A percentile compares a stretch with the other conserved stretches of the same genome.
phyloP scores from a whole-genome alignment of 2,329 filamentous ascomycete species.

The Trichoderma sp. region DNA sequence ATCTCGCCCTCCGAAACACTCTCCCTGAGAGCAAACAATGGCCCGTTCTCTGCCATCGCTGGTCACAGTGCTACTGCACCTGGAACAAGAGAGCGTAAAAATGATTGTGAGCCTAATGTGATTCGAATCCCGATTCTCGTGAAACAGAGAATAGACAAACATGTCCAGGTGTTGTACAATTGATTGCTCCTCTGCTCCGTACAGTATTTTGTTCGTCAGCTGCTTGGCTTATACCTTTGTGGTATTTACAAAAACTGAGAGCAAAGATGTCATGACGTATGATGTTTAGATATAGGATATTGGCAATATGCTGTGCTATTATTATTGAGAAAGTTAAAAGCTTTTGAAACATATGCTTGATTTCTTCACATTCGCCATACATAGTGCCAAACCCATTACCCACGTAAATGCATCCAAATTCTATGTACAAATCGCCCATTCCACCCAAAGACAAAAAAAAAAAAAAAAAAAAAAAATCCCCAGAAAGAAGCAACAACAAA shows the following conservation, averaged over 20 bases:
- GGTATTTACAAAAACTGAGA: not conserved
- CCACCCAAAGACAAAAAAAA: not conserved
- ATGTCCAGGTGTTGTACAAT: not conserved
- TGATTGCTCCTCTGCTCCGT: not conserved
- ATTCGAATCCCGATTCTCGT: not conserved
- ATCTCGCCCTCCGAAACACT: not conserved
- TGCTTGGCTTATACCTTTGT: not conserved
- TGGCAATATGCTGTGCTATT: not conserved
- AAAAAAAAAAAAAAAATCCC: not conserved
- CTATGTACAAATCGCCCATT: not conserved
- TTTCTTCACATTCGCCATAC: not conserved
- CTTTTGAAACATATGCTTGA: not conserved
- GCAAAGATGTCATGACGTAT: not conserved
- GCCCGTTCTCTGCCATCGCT: not conserved
- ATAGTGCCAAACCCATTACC: not conserved
- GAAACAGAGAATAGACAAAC: not conserved
- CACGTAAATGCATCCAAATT: conserved; percentile 2
- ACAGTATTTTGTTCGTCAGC: not conserved
- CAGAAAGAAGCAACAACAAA: not conserved
- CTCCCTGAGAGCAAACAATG: not conserved
- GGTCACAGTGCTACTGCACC: not conserved
- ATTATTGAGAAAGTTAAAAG: not conserved
- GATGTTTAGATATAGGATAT: not conserved
- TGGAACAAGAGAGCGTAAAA: not conserved
- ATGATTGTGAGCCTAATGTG: not conserved